Evolutionary conservation across 352 stramenopile genomes (phyloP).

Genomic region (Phytopythium chamaehyphon): DNA sequence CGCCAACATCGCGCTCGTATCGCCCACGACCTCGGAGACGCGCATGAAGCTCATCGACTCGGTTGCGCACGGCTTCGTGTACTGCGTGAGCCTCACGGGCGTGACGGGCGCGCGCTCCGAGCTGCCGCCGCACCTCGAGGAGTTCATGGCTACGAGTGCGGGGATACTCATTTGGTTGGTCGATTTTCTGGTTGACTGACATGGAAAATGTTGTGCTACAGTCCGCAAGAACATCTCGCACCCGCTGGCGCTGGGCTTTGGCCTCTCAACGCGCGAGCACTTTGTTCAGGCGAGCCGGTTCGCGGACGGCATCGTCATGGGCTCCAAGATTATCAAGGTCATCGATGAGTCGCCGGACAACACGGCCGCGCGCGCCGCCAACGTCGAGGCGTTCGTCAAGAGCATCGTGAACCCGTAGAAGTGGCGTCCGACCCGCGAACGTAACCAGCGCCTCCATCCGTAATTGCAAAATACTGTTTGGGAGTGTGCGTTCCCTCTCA

Average conservation of each 20-base stretch:
- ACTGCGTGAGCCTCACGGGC: constrained; percentile 85
- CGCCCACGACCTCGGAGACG: constrained; percentile 95
- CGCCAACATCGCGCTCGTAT: constrained; percentile 96
- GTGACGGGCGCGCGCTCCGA: constrained; percentile 92
- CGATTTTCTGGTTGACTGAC: background rate
- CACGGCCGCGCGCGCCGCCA: constrained; percentile 58
- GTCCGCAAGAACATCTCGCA: constrained; percentile 80
- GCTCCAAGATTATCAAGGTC: constrained; percentile 85
- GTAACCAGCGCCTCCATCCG: background rate
- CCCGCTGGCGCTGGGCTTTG: constrained; percentile 96
- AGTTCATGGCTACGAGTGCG: constrained; percentile 91
- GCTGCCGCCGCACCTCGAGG: constrained; percentile 90
- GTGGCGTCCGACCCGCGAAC: background rate
- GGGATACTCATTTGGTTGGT: constrained; percentile 11
- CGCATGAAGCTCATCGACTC: constrained; percentile 85
- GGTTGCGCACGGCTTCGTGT: constrained; percentile 81
- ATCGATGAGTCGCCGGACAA: constrained; percentile 62
- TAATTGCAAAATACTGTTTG: too few relatives aligned
- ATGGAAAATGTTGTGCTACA: constrained; percentile 12
- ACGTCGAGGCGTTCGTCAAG: constrained; percentile 76
- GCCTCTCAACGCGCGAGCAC: constrained; percentile 93
- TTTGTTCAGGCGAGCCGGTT: constrained; percentile 89
- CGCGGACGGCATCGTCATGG: constrained; percentile 89
- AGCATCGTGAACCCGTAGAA: constrained; percentile 50
- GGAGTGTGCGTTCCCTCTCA: too few relatives aligned